Conservation (phyloP, 1,284 basidiomycete species). For the Trichosporon faecale region DNA sequence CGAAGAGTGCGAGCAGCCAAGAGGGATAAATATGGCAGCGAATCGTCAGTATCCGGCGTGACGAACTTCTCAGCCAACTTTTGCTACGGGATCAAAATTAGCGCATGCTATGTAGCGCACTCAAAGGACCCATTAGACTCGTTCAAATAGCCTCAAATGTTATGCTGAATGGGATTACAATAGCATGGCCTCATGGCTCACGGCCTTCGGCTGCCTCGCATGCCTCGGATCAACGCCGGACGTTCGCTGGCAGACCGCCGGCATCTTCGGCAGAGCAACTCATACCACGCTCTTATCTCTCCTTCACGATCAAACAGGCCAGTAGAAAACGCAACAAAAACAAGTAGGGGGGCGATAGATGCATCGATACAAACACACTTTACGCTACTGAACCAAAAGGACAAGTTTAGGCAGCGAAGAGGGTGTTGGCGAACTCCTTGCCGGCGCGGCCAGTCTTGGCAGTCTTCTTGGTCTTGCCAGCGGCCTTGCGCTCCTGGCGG, state of each 20-base stretch:
- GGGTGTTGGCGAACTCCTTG: conserved; percentile 79
- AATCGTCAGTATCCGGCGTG: background rate
- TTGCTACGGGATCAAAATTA: conserved; percentile 19
- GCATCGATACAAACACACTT: conserved; percentile 25
- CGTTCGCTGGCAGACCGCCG: background rate
- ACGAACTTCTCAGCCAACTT: conserved; percentile 22
- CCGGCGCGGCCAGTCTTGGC: conserved; percentile 60
- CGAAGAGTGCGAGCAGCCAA: background rate
- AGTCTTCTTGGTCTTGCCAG: conserved; percentile 51
- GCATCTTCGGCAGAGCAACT: background rate
- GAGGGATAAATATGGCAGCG: conserved; percentile 3
- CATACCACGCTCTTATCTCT: background rate
- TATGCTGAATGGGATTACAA: background rate
- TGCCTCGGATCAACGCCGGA: background rate
- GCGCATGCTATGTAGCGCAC: background rate
- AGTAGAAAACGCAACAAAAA: background rate
- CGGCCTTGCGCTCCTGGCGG: conserved; percentile 50
- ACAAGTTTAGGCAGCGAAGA: conserved; percentile 73
- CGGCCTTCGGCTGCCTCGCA: background rate
- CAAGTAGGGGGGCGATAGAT: conserved; percentile 7
- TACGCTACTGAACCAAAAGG: conserved; percentile 14
- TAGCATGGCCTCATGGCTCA: background rate
- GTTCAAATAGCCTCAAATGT: background rate
- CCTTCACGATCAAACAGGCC: background rate
- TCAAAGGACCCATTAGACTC: background rate